A percentile compares a stretch with the other conserved stretches of the same genome.
These are phyloP conservation scores for Lipomyces orientalis DNA, from an alignment of 805 yeast genomes.

Conservation along the genomic window DNA sequence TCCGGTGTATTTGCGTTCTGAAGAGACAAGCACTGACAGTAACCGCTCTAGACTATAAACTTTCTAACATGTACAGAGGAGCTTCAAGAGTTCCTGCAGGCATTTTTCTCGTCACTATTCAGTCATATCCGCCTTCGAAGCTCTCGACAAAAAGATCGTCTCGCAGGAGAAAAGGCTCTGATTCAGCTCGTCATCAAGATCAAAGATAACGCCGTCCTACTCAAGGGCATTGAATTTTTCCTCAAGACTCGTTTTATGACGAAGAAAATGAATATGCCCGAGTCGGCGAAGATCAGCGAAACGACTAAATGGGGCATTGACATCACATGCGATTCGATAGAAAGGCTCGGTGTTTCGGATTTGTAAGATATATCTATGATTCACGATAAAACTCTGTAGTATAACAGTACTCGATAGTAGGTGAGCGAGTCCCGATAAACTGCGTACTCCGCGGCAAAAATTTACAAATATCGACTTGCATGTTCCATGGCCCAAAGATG, in stretches of 20 bases:
- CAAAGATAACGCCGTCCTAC: conserved; percentile 60
- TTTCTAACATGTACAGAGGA: conserved; percentile 23
- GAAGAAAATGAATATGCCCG: conserved; percentile 12
- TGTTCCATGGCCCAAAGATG: neutral
- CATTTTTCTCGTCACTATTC: conserved; percentile 24
- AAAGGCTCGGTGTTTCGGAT: conserved; percentile 18
- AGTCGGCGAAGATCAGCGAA: conserved; percentile 51
- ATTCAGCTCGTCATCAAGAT: conserved; percentile 60
- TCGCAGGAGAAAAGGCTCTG: conserved; percentile 56
- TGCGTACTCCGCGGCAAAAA: neutral
- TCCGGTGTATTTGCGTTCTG: neutral
- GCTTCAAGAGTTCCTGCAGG: conserved; percentile 27
- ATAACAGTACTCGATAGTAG: neutral
- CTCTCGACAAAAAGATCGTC: conserved; percentile 38
- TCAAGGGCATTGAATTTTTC: conserved; percentile 72
- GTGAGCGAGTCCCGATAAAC: neutral
- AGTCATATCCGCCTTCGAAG: conserved; percentile 26
- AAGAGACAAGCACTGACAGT: neutral
- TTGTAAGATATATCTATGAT: neutral
- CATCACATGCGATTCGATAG: conserved; percentile 52
- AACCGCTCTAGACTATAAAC: conserved; percentile 32
- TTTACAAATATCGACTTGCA: neutral
- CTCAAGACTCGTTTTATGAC: conserved; percentile 49
- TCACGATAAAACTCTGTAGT: neutral
- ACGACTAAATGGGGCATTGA: conserved; percentile 73